These are phyloP conservation scores for Alternaria consortialis DNA, from an alignment of 2,329 filamentous ascomycete species.

Conservation along the genomic window DNA sequence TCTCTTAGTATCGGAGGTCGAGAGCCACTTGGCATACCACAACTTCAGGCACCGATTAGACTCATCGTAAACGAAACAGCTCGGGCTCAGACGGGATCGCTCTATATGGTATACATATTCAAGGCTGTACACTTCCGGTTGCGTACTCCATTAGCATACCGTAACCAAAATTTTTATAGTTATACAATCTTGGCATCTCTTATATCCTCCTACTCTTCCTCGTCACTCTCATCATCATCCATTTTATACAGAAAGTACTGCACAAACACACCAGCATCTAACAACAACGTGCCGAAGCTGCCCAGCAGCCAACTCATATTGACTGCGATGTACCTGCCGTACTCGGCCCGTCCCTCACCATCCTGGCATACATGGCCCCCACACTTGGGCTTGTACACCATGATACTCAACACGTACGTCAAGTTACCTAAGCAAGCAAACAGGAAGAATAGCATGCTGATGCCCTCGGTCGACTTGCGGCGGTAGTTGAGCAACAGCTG, in stretches of 20 bases:
- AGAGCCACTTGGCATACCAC: background rate
- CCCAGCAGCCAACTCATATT: slow-evolving; percentile 92
- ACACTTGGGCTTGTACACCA: slow-evolving; percentile 86
- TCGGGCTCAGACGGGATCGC: background rate
- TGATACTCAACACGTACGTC: slow-evolving; percentile 90
- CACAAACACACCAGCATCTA: slow-evolving; percentile 86
- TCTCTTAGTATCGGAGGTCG: background rate
- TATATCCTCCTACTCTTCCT: slow-evolving; percentile 31
- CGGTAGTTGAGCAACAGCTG: slow-evolving; percentile 93
- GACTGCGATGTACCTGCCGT: slow-evolving; percentile 83
- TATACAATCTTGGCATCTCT: background rate
- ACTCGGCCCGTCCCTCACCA: slow-evolving; percentile 73
- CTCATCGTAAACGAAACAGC: background rate
- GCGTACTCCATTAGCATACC: background rate
- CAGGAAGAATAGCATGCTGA: slow-evolving; percentile 93
- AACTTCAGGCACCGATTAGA: background rate
- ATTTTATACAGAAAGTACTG: slow-evolving; percentile 88
- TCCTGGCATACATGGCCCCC: slow-evolving; percentile 61
- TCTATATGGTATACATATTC: background rate
- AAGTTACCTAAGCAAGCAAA: slow-evolving; percentile 96
- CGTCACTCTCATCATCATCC: slow-evolving; percentile 53
- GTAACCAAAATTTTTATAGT: background rate
- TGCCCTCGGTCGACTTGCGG: slow-evolving; percentile 90
- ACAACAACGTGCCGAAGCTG: slow-evolving; percentile 83
- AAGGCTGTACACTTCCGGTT: no score